Base-by-base conservation (phyloP, 345 rosid species). In the Balakata baccata region DNA sequence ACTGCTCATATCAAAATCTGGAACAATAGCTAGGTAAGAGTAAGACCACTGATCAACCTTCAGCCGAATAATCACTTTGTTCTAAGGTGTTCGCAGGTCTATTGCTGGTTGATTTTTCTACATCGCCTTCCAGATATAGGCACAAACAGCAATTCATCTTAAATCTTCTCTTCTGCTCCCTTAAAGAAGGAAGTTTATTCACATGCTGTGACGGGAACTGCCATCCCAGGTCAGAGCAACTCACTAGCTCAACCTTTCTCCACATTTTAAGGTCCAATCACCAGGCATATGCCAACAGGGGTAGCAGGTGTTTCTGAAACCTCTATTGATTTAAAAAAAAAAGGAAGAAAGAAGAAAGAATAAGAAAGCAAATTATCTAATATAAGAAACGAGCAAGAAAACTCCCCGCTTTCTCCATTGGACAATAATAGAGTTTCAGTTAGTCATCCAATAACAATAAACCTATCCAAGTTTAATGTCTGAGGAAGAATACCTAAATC, bases 371-470 rank as follows among this genome's bases (percentile, higher is more conserved):
- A 16, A 1, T 62, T 20, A 62, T 38, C 25, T 14, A 29, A 13
- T 51, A 38, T 22, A 49, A 29, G 2, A 64, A 41, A 64, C 9
- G 14, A 8, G 10, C 5, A 29, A 41, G 29, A 64, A 18, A 41
- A 47, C 14, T 46, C 56, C 14, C n/a, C 39, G 25, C 54, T 46
- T 29, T 66, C 29, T n/a, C 41, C 23, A 41, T 13, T 6, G 20
- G 41, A 51, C 5, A 34, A 50, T 8, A 68, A 22, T 20, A 68
- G 71, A 51, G 57, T 71, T 62, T 7, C 58, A 66, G 68, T 64
- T 64, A 69, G 75, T 47, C 13, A 49, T 75, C 34, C 74, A 68
- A 53, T 23, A 64, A 63, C 64, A 66, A 56, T 45, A 43, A 45
- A 39, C 22, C 11, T 20, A 17, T 12, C 41, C 12, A n/a, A 3